Base-by-base conservation (phyloP, 805 yeast genomes). In the Schwanniomyces vanrijiae region DNA sequence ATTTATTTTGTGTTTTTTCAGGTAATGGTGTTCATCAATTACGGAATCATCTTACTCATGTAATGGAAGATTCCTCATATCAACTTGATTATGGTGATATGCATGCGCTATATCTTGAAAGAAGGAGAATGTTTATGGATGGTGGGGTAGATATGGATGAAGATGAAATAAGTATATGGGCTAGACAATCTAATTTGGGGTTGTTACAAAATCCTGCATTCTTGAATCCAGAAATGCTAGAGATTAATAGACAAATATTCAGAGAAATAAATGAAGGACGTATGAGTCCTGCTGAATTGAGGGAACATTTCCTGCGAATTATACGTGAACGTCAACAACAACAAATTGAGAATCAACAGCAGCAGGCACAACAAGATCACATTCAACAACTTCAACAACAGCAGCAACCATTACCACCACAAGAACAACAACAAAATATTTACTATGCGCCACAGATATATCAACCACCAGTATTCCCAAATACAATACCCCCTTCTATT, bases 1-100 rank as follows among this genome's bases (percentile, higher is more conserved):
- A 84, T 19, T 77, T 88, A 42, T 92, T 94, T 60, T 92, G 98
- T 69, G 99, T 92, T 10, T 94, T 90, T 61, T 84, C 92, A 28
- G 98, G 98, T 1, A 81, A 80, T 49, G 97, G 97, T 7, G 96
- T 94, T 14, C 79, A 75, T 42, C 81, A 82, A 49, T 74, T 92
- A 52, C 79, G 97, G 52, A 82, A 80, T 35, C 84, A 86, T 61
- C 75, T 92, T 40, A 83, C 77, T 58, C 66, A 63, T 54, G 56
- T 64, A 9, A 68, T 69, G 71, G 71, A 67, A 46, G 71, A 65
- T 43, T 48, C 68, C 29, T 56, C 66, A 2, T 66, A 67, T 48
- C 59, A 56, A 38, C 53, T 68, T 20, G 73, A 68, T 37, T 69
- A 65, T 37, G 65, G 63, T 19, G 67, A 65, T 37, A 58, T 62